Evolutionary conservation across 371 early-diverging fungal genomes (phyloP), one percentile per base, ranked within the genome.

Genomic region (Funneliformis caledonium): DNA sequence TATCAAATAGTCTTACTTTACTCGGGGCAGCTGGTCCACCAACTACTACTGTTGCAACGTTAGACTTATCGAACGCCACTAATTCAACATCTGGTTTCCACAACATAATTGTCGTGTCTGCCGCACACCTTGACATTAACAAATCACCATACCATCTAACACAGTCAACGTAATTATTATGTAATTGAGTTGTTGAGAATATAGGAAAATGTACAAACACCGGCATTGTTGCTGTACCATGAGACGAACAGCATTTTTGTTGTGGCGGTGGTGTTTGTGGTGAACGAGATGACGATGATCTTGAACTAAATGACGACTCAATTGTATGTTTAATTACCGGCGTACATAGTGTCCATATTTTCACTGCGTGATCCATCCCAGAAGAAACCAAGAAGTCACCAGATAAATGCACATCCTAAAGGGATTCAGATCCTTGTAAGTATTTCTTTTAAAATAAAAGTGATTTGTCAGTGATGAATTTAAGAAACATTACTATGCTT

Each of bases 131-230:
- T 14, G 72, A 79, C 2, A 79, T 19, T 31, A 79, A 59, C 43
- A 70, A 70, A 60, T 79, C 80, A 14, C 80, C 80, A 43, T 79
- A 79, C 80, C 80, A 79, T 59, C 80, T 64, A 9, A 79, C 48
- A 70, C 72, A 70, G n/a, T 79, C 80, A 26, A 79, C 72, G 52
- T 60, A 79, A n/a, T 79, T 79, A 37, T 79, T 79, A 31, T 79
- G 80, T n/a, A 79, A 60, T 56, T 56, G 31, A 14, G 31, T 50
- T 5, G 70, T 70, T 4, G 72, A 79, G 22, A 70, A 79, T 11
- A 79, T 56, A 14, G 80, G 80, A 79, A 56, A 72, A 60, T 79
- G 80, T 4, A 70, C 72, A 70, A 60, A 70, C 1, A 79, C 9
- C 12, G 80, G 61, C 19, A 26, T n/a, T 12, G 72, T 4, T 37